A percentile compares a stretch with the other conserved stretches of the same genome.
phyloP scores from a whole-genome alignment of 257 asterid genomes.

The Hygrophila difformis region DNA sequence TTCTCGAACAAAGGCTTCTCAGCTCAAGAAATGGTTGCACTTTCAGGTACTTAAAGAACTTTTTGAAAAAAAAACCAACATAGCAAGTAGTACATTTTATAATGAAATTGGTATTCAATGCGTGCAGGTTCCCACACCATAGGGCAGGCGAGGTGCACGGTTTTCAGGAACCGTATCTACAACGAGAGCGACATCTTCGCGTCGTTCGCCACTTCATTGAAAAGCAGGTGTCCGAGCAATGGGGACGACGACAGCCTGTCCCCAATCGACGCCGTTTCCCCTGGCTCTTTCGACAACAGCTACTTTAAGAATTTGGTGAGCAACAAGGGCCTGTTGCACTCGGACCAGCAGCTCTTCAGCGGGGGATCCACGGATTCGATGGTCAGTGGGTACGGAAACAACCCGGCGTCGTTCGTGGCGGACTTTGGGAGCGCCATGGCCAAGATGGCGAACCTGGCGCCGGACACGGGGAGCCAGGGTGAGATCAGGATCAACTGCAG shows the following conservation, averaged over 20 bases:
- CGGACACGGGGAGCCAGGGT: conserved; percentile 38
- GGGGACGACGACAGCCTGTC: conserved; percentile 44
- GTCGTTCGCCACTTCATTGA: conserved; percentile 48
- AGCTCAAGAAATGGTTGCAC: conserved; percentile 50
- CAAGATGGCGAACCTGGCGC: conserved; percentile 51
- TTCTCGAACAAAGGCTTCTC: conserved; percentile 54
- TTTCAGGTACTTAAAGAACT: conserved; percentile 33
- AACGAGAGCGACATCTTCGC: conserved; percentile 41
- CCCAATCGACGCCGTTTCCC: conserved; percentile 30
- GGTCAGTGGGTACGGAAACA: conserved; percentile 26
- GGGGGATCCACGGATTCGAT: conserved; percentile 41
- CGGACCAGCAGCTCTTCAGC: conserved; percentile 56
- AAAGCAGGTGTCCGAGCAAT: conserved; percentile 37
- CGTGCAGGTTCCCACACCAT: conserved; percentile 49
- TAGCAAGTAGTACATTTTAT: background rate
- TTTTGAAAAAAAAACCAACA: no score
- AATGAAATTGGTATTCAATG: no score
- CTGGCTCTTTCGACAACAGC: conserved; percentile 38
- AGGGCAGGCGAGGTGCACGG: conserved; percentile 51
- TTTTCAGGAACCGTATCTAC: conserved; percentile 44
- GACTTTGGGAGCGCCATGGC: conserved; percentile 51
- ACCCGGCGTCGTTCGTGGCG: conserved; percentile 22
- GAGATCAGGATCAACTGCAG: conserved; percentile 52
- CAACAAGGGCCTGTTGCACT: conserved; percentile 47
- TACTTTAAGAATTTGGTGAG: conserved; percentile 31